Percentiles rank a stretch among this genome's conserved stretches.
These are phyloP conservation scores for Talaromyces marneffei DNA, from an alignment of 2,329 filamentous ascomycete species.

Conservation along the genomic window DNA sequence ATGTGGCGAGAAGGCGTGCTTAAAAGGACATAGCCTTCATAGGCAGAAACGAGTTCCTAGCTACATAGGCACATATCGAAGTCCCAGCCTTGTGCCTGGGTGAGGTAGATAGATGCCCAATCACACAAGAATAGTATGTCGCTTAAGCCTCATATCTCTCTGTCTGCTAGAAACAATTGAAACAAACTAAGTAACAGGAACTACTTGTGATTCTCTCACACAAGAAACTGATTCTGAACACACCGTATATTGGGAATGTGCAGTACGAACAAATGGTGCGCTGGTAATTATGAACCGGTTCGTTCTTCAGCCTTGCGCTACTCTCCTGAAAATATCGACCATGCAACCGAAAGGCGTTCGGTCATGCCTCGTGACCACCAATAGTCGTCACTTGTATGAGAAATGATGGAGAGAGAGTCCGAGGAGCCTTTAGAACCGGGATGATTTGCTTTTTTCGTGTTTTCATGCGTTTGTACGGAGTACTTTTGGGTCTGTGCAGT, in stretches of 20 bases:
- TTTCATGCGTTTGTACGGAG: background rate
- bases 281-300: background rate
- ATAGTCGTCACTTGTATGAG: background rate
- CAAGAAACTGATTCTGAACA: background rate
- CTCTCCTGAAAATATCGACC: background rate
- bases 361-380: background rate
- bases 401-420: background rate
- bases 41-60: background rate
- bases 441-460: background rate
- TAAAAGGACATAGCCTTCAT: background rate
- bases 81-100: background rate
- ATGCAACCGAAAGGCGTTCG: background rate
- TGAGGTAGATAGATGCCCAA: background rate
- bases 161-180: background rate
- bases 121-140: background rate
- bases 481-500: background rate
- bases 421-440: background rate
- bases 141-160: background rate
- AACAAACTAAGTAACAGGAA: background rate
- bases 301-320: background rate
- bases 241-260: background rate
- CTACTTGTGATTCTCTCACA: background rate
- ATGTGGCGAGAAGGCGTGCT: background rate
- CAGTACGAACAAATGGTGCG: background rate
- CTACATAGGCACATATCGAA: background rate